Evolutionary conservation across 768 basidiomycete genomes (phyloP), one percentile per base, ranked within the genome.

Genomic region (Daedaleopsis sinensis): DNA sequence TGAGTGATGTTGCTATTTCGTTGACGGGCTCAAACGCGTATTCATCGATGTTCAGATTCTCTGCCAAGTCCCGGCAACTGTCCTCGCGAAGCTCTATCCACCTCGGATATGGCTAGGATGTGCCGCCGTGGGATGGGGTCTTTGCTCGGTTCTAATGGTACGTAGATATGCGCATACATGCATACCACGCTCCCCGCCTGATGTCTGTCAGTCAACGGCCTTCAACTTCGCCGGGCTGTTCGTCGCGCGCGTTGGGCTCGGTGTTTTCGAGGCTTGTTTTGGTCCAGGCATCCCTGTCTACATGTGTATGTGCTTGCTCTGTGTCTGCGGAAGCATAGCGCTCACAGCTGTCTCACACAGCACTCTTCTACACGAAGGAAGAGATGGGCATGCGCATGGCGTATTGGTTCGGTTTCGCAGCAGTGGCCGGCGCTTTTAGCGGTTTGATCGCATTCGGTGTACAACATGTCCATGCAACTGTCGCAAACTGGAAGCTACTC

Each of bases 321-420:
- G n/a, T 19, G 12, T 27, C 16, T 21, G 35, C 27, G 12, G 38
- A 24, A 39, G 2, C 24, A 18, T 51, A 18, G 23, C 42, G 16
- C 12, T 42, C 19, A 38, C 15, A 51, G 27, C 32, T 18, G 6
- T 24, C 52, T 27, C 15, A 42, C 35, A 7, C 54, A 92, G 90
- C 90, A 0, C 80, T 90, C 59, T 93, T 89, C 70, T 93, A 93
- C 69, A 93, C 90, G 1, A 88, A 84, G 67, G 65, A 78, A 5
- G 91, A 93, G 69, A 80, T 93, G 66, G 91, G 91, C 32, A 72
- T 89, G 51, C 84, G 91, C 48, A 82, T 87, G 82, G 90, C 89
- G 1, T 84, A 90, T 67, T 92, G 90, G 88, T 93, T 92, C 62
- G 89, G 88, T 10, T 93, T 92, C 69, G 90, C 91, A 5, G 90